phyloP scores from a whole-genome alignment of 495 filamentous ascomycete species.

The Penicillium desertorum region DNA sequence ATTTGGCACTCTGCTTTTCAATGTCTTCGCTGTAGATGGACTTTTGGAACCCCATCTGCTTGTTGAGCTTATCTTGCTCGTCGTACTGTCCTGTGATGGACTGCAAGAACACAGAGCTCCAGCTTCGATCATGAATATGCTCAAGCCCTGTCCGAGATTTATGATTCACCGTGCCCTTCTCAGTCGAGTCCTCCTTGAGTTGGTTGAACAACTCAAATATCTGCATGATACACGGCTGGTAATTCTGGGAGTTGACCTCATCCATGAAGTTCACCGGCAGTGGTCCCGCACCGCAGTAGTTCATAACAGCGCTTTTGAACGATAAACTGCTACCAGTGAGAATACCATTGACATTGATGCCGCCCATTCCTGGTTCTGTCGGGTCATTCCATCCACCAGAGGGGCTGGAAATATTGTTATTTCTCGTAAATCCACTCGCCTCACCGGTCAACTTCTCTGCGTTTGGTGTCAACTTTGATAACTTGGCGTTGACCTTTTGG shows the following conservation, averaged over 20 bases:
- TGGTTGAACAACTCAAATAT: conserved; percentile 40
- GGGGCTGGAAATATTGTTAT: conserved; percentile 3
- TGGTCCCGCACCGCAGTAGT: conserved; percentile 42
- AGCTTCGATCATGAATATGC: conserved; percentile 22
- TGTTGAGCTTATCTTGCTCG: conserved; percentile 32
- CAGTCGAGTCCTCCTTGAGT: conserved; percentile 21
- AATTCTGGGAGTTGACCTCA: conserved; percentile 36
- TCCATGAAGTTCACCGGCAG: conserved; percentile 42
- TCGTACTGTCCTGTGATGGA: conserved; percentile 43
- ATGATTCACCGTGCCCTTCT: neutral
- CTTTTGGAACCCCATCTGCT: conserved; percentile 38
- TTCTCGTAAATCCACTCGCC: conserved; percentile 27
- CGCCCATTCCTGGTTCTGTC: conserved; percentile 25
- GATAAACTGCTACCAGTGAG: conserved; percentile 40
- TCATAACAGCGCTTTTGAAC: conserved; percentile 39
- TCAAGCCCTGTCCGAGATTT: neutral
- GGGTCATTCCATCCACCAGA: conserved; percentile 12
- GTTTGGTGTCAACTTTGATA: conserved; percentile 34
- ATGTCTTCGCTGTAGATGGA: conserved; percentile 34
- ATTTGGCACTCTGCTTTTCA: conserved; percentile 22
- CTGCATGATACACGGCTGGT: conserved; percentile 45
- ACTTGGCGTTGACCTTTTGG: conserved; percentile 18
- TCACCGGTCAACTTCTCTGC: conserved; percentile 41
- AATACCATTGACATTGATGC: conserved; percentile 38
- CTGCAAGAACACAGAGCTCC: conserved; percentile 43